Base-by-base conservation (phyloP, 106 monocot genomes). In the Dendrobium catenatum region DNA sequence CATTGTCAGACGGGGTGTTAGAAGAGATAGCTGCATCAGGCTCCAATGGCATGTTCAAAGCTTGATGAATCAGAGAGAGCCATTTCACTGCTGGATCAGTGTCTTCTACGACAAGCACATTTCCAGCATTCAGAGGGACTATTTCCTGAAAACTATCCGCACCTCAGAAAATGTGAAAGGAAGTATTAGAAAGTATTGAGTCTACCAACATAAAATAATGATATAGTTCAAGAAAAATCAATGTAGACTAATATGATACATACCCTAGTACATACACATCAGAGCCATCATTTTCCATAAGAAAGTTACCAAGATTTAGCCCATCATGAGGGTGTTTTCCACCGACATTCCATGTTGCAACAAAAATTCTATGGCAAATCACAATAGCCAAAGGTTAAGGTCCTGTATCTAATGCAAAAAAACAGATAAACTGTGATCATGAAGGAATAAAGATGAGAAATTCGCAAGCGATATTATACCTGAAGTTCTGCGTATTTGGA, bases 221-320 rank as follows among this genome's bases (percentile, higher is more conserved):
- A 42, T 43, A 74, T 74, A 3, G 19, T 20, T 42, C 74, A 74
- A 8, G 43, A 44, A 43, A 43, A 43, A 9, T 44, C 41, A 43
- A 74, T 70, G 29, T 70, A 70, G 31, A 70, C 29, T 37, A 19
- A 74, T 44, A 29, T 74, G 41, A 74, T 43, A 40, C 86, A 73
- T 85, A 94, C 93, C 93, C 93, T 49, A 94, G 77, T 37, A 94
- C 87, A 67, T 94, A 94, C 33, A 94, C 83, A 81, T 94, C 93
- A 51, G 86, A 86, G 44, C 72, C 79, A n/a, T 88, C 91, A 70
- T 88, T 84, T 13, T 61, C 78, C 19, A 86, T 82, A 31, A 94
- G 85, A 86, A 94, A 85, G 59, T 87, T 82, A 47, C 89, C 68
- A 7, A 94, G 84, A 80, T 86, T 89, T 76, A 91, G 31, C n/a